These are phyloP conservation scores for Tetrapisispora fleetii DNA, from an alignment of 805 yeast species.

Conservation along the genomic window DNA sequence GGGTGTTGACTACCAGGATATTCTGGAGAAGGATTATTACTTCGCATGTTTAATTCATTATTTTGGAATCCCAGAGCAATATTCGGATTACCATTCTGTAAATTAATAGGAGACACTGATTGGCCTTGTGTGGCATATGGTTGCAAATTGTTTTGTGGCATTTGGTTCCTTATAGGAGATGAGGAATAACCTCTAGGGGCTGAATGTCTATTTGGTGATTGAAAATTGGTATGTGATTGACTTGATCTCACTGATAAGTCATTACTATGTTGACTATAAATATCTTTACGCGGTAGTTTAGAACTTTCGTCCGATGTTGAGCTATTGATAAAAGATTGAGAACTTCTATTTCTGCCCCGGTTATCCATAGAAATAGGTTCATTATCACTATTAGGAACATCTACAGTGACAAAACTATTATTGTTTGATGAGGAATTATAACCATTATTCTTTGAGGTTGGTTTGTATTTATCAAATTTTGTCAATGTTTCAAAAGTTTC, in stretches of 20 bases:
- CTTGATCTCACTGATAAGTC: background rate
- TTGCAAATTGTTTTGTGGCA: background rate
- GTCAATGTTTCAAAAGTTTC: slow-evolving; percentile 23
- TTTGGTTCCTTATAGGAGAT: slow-evolving; percentile 4
- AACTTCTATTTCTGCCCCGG: background rate
- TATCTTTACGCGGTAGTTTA: slow-evolving; percentile 4
- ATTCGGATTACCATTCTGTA: background rate
- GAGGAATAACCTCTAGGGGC: background rate
- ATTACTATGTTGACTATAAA: background rate
- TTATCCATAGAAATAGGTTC: background rate
- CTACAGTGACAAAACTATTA: background rate
- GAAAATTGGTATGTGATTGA: background rate
- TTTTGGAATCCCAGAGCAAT: background rate
- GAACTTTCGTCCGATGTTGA: background rate
- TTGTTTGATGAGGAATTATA: background rate
- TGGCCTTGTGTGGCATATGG: slow-evolving; percentile 2
- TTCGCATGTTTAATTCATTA: background rate
- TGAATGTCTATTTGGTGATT: background rate
- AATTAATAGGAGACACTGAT: background rate
- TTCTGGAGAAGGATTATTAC: background rate
- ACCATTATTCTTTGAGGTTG: slow-evolving; percentile 8
- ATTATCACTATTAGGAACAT: background rate
- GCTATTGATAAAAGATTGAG: slow-evolving; percentile 3
- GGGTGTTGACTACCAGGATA: background rate
- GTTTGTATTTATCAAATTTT: slow-evolving; percentile 24